Conservation (phyloP, 2,329 filamentous ascomycete genomes). For the Phialophora chinensis region DNA sequence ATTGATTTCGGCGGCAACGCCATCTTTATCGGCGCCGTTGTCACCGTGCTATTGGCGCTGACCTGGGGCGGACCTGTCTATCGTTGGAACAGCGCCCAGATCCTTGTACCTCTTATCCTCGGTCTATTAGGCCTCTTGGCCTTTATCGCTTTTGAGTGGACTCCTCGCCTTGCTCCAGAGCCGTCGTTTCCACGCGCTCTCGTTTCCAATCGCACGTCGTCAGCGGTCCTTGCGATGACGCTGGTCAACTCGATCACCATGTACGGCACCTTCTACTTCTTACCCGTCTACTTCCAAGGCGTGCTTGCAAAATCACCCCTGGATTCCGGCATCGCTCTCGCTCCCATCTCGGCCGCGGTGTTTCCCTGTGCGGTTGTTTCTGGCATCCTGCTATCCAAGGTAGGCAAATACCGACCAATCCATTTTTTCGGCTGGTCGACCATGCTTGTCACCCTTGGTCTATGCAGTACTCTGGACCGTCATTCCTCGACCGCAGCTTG, state of each 20-base stretch:
- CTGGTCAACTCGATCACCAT: constrained; percentile 49
- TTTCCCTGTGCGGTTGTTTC: constrained; percentile 41
- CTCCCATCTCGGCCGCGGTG: constrained; percentile 40
- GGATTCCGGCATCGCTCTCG: constrained; percentile 44
- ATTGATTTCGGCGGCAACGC: constrained; percentile 53
- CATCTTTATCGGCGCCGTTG: constrained; percentile 48
- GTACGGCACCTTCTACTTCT: constrained; percentile 50
- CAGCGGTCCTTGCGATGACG: constrained; percentile 44
- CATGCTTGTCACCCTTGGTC: constrained; percentile 38
- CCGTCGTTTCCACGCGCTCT: constrained; percentile 52
- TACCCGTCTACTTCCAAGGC: constrained; percentile 56
- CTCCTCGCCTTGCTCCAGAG: constrained; percentile 36
- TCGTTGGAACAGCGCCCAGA: constrained; percentile 48
- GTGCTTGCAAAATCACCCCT: constrained; percentile 46
- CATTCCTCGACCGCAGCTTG: constrained; percentile 36
- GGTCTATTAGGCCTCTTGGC: constrained; percentile 44
- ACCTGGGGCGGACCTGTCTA: constrained; percentile 51
- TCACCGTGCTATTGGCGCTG: constrained; percentile 49
- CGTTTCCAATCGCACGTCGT: constrained; percentile 52
- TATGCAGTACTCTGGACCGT: constrained; percentile 39
- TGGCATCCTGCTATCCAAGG: constrained; percentile 42
- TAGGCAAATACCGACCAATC: constrained; percentile 42
- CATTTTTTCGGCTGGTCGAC: constrained; percentile 40
- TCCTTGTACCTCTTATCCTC: constrained; percentile 48
- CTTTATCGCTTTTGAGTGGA: constrained; percentile 46